Conservation (phyloP, 164 flowering plant species). For the Paratinospora sagittata region DNA sequence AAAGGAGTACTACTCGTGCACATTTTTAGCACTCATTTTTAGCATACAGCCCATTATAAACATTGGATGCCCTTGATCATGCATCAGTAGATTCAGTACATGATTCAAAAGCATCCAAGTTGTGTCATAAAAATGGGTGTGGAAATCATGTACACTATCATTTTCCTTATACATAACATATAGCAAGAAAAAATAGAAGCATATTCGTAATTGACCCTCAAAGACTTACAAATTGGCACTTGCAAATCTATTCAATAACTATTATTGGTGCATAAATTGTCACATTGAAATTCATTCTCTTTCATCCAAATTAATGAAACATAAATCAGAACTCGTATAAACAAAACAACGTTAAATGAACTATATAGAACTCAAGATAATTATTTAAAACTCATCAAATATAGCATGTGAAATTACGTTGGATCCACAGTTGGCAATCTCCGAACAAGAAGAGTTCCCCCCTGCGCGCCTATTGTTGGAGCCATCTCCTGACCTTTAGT, state of each 20-base stretch:
- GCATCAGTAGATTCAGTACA: background rate
- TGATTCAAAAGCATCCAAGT: too few relatives aligned
- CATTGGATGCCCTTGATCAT: too few relatives aligned
- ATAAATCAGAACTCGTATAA: background rate
- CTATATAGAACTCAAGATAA: background rate
- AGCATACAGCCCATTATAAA: too few relatives aligned
- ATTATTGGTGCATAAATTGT: background rate
- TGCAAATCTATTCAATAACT: background rate
- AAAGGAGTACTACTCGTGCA: background rate
- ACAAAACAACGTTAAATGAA: background rate
- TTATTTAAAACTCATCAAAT: background rate
- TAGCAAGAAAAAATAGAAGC: background rate
- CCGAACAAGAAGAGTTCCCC: slow-evolving; percentile 86
- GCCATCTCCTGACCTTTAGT: slow-evolving; percentile 80
- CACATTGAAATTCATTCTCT: background rate
- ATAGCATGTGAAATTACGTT: slow-evolving; percentile 35
- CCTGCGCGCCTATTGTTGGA: slow-evolving; percentile 50
- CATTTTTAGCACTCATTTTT: too few relatives aligned
- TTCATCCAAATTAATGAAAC: background rate
- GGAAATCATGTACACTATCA: background rate
- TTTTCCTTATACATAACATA: background rate
- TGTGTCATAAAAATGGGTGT: too few relatives aligned
- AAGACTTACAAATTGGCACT: background rate
- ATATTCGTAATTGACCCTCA: background rate
- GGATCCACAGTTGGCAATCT: slow-evolving; percentile 64